phyloP scores from a whole-genome alignment of 2,329 filamentous ascomycete species.

The Xylaria sp. region DNA sequence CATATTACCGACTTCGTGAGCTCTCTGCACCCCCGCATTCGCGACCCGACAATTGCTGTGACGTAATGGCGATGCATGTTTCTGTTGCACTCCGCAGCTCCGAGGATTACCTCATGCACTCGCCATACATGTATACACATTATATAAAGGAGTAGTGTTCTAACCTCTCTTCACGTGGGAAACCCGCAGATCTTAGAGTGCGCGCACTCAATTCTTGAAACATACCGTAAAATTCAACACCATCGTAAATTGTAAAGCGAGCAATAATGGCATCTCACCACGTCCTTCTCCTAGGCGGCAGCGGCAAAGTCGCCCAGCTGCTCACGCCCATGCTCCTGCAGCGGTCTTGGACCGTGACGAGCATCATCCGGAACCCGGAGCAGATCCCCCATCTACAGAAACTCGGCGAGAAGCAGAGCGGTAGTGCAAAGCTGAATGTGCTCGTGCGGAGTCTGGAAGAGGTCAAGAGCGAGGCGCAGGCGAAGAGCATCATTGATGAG shows the following conservation, averaged over 20 bases:
- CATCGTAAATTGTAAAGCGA: neutral
- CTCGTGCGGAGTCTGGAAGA: constrained; percentile 78
- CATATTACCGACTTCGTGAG: neutral
- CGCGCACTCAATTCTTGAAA: too few relatives aligned
- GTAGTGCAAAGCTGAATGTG: constrained; percentile 70
- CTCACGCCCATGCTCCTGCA: constrained; percentile 81
- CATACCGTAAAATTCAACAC: neutral
- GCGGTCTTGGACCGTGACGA: constrained; percentile 80
- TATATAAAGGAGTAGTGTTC: too few relatives aligned
- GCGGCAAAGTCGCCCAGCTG: constrained; percentile 80
- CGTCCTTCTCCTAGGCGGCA: constrained; percentile 81
- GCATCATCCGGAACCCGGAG: constrained; percentile 77
- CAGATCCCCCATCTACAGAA: constrained; percentile 73
- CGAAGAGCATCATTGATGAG: constrained; percentile 69
- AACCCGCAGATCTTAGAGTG: neutral
- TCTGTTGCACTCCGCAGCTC: constrained; percentile 17
- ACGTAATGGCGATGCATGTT: constrained; percentile 30
- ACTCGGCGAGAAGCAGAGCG: constrained; percentile 64
- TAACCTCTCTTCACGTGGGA: neutral
- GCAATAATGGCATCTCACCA: constrained; percentile 48
- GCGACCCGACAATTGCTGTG: constrained; percentile 1
- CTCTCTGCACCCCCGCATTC: constrained; percentile 23
- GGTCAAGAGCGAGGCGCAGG: constrained; percentile 71
- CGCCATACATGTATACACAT: neutral
- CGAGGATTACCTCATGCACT: neutral